These are phyloP conservation scores for Colletotrichum nymphaeae DNA, from an alignment of 2,329 filamentous ascomycete species.

Conservation along the genomic window DNA sequence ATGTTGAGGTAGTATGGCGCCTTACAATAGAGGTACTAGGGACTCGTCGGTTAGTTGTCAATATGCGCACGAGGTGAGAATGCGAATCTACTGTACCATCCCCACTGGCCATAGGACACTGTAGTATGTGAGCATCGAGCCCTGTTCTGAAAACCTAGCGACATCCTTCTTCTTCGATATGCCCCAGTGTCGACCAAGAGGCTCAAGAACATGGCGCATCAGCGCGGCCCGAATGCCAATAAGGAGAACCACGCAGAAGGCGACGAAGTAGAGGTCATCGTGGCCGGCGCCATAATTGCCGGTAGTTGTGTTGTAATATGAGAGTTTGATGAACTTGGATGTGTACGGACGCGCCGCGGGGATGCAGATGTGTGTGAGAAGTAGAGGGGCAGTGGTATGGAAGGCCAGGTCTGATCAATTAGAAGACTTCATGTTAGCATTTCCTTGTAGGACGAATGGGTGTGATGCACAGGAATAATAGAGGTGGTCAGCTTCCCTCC, in stretches of 20 bases:
- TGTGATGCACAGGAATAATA: neutral
- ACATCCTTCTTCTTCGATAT: slow-evolving; percentile 1
- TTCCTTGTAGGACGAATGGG: neutral
- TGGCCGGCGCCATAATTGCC: slow-evolving; percentile 7
- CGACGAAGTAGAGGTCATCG: slow-evolving; percentile 11
- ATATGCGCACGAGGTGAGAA: neutral
- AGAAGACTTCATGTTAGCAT: neutral
- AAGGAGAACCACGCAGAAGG: neutral
- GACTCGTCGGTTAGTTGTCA: neutral
- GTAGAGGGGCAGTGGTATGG: neutral
- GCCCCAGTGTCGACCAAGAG: neutral
- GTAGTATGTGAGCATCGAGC: slow-evolving; percentile 5
- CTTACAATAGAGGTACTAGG: slow-evolving; percentile 3
- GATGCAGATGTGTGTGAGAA: neutral
- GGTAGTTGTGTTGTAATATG: neutral
- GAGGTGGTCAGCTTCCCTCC: neutral
- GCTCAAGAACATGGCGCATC: neutral
- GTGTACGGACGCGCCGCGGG: neutral
- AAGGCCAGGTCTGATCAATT: neutral
- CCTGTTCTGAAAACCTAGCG: neutral
- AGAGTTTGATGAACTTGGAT: neutral
- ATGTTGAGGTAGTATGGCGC: neutral
- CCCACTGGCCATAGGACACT: slow-evolving; percentile 2
- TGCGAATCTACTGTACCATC: neutral
- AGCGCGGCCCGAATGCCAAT: slow-evolving; percentile 1